A percentile compares a stretch with the other conserved stretches of the same genome.
These are phyloP conservation scores for Chrysochromulina tobinii DNA, from an alignment of 78 protist genomes.

Conservation along the genomic window DNA sequence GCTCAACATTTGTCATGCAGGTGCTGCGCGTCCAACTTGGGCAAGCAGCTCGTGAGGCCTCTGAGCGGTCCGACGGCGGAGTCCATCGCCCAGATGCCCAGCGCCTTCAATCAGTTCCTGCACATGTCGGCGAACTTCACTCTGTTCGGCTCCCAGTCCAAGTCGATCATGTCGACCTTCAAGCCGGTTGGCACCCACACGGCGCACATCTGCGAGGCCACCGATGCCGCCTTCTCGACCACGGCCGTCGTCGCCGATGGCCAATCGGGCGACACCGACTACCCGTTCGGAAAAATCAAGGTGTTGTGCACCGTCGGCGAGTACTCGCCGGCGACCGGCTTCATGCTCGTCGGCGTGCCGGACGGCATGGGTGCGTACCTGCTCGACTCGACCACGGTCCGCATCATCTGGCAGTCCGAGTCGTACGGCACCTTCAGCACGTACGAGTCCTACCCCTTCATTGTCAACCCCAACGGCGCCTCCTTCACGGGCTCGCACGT, in stretches of 20 bases:
- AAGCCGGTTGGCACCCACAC: not conserved
- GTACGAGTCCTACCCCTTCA: not conserved
- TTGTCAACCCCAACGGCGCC: not conserved
- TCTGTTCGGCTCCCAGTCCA: too few species aligned
- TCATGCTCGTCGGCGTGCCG: not conserved
- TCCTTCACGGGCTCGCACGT: slow-evolving; percentile 19
- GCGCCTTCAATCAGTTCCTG: too few species aligned
- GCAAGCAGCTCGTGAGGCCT: too few species aligned
- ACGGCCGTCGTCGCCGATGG: not conserved
- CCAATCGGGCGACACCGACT: not conserved
- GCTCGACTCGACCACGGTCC: not conserved
- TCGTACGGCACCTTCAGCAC: not conserved
- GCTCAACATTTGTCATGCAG: too few species aligned
- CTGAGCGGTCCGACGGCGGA: too few species aligned
- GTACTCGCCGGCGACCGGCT: not conserved
- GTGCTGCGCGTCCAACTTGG: too few species aligned
- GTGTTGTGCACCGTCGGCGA: not conserved
- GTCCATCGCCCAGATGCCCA: too few species aligned
- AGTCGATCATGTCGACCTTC: not conserved
- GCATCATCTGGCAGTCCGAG: not conserved
- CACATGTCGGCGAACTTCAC: too few species aligned
- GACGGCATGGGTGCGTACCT: slow-evolving; percentile 5
- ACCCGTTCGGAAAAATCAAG: not conserved
- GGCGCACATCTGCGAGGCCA: not conserved
- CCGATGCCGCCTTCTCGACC: not conserved